These are phyloP conservation scores for Phytophthora pistaciae DNA, from an alignment of 352 stramenopile species.

Conservation along the genomic window DNA sequence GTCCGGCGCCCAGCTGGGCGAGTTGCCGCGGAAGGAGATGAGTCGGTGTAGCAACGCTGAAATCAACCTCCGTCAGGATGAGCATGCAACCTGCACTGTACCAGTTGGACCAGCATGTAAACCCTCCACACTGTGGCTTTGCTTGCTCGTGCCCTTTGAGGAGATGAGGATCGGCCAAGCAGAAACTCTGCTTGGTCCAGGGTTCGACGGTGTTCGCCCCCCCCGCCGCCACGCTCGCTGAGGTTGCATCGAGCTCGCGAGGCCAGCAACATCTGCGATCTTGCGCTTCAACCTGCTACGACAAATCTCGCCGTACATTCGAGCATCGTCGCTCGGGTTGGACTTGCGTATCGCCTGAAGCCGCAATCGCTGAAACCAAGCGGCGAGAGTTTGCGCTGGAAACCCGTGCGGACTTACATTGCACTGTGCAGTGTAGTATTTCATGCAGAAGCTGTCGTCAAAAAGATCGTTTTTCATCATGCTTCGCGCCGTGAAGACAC, in stretches of 20 bases:
- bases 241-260: not conserved
- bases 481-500: too few species aligned
- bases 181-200: constrained; percentile 23
- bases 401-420: not conserved
- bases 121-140: not conserved
- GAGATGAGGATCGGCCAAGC: constrained; percentile 18
- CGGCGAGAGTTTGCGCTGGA: not conserved
- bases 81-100: constrained; percentile 31
- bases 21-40: constrained; percentile 22
- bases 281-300: constrained; percentile 43
- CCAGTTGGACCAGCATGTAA: constrained; percentile 2
- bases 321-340: constrained; percentile 14
- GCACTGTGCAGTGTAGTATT: too few species aligned
- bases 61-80: constrained; percentile 24
- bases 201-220: constrained; percentile 15
- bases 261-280: constrained; percentile 8
- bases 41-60: constrained; percentile 23
- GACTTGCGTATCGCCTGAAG: constrained; percentile 36
- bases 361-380: constrained; percentile 20
- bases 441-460: too few species aligned
- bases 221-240: not conserved
- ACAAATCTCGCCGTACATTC: constrained; percentile 26
- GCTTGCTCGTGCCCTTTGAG: constrained; percentile 20
- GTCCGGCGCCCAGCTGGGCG: not conserved
- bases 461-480: too few species aligned